Evolutionary conservation across 2,329 filamentous ascomycete species (phyloP), one percentile per base, ranked within the genome.

Genomic region (Colletotrichum higginsianum): DNA sequence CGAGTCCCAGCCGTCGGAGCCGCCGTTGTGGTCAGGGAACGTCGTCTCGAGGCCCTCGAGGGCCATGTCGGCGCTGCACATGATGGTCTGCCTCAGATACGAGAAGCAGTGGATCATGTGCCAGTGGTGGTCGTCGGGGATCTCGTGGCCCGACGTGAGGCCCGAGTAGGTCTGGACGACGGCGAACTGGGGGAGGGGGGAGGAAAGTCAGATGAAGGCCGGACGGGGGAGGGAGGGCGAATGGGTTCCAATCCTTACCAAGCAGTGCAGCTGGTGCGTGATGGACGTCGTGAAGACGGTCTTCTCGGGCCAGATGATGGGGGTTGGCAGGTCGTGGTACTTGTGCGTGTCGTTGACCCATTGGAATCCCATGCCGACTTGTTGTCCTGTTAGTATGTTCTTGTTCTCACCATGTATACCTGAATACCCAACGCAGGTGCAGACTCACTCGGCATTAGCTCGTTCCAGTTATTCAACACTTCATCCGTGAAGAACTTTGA

Each of bases 51-150:
- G 80, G 46, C 84, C 84, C 77, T 86, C 84, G 56, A 86, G 77
- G 1, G 84, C 83, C 70, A 83, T 84, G 72, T 86, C 84, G 62
- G 83, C 82, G 38, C 78, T 81, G 76, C 84, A 86, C 80, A 85
- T 82, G 71, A 86, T 82, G 49, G 82, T 82, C 75, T 86, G 82
- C 13, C 84, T 79, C 77, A 86, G 81, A 76, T 86, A 86, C 74
- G 84, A 82, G 76, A 86, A 84, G 79, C 84, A 86, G 78, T 86
- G 84, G 64, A 83, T 82, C 79, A 86, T 84, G 76, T 86, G 84
- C 82, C 73, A 84, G 76, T 85, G 82, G 76, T 84, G 82, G 73
- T 85, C 83, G 30, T 82, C 79, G 21, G 83, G 83, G 47, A 85
- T 78, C 55, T 79, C 74, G 72, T 82, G 80, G 68, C 79, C 79